Base-by-base conservation (phyloP, 202 grass and related monocot genomes). In the Setaria viridis region DNA sequence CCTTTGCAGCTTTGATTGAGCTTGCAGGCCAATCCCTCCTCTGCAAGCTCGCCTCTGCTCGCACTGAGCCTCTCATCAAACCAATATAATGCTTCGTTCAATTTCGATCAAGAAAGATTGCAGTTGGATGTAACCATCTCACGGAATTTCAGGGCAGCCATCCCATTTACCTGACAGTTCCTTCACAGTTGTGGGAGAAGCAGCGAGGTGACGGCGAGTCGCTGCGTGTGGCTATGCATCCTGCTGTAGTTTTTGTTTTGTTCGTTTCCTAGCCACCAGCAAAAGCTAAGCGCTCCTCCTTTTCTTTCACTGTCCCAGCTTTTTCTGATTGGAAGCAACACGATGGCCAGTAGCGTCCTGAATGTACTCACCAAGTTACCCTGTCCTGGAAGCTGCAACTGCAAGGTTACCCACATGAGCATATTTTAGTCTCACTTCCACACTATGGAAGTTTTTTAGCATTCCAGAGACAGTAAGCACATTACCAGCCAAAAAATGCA, bases 321-420 rank as follows among this genome's bases (percentile, higher is more conserved):
- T 75, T 81, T 57, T 37, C 53, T 62, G 64, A 70, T 67, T 67
- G n/a, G 64, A 48, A 75, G 60, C 35, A 64, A 45, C 48, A 80
- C 39, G 84, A 33, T 65, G 75, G 4, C 39, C 12, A 62, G 19
- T 17, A 49, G 4, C 14, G 37, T 30, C 81, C 58, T 41, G 53
- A 41, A 75, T 7, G 25, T 34, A 63, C 16, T 80, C 51, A 13
- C 53, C 17, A 39, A 15, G 1, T 70, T 70, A 60, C 45, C 49
- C 34, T 46, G 57, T 46, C 34, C 56, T 53, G 1, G 77, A 70
- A 69, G 21, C 19, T 59, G 2, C 9, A 41, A 59, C 19, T 59
- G 2, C 9, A 41, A 59, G 5, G 30, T 70, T 79, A 41, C 39
- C 37, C 37, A 39, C 39, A 41, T 4, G 39, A 41, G 5, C 6